These are phyloP conservation scores for Metarhizium guizhouense DNA, from an alignment of 2,329 filamentous ascomycete genomes.

Conservation along the genomic window DNA sequence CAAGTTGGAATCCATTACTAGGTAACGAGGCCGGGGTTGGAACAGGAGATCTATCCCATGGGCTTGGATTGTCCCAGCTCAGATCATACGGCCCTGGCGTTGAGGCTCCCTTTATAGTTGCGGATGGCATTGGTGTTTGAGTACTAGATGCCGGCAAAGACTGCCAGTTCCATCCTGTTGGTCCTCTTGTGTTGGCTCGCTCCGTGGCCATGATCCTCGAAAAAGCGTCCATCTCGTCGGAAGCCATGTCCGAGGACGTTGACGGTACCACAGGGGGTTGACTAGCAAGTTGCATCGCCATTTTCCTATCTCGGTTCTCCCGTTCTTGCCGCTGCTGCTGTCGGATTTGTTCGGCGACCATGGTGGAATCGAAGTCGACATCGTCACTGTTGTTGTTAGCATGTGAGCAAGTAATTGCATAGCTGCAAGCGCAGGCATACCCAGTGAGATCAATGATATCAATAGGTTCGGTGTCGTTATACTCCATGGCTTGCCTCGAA, in stretches of 20 bases:
- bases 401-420: background rate
- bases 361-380: slow-evolving; percentile 19
- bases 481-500: background rate
- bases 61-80: slow-evolving; percentile 1
- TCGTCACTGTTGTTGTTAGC: slow-evolving; percentile 21
- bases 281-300: slow-evolving; percentile 19
- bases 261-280: slow-evolving; percentile 5
- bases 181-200: slow-evolving; percentile 7
- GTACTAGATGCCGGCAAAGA: background rate
- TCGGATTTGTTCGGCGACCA: slow-evolving; percentile 25
- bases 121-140: background rate
- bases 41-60: background rate
- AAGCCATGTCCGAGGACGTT: background rate
- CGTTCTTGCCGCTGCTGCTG: slow-evolving; percentile 23
- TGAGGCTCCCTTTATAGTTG: background rate
- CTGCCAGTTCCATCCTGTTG: background rate
- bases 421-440: slow-evolving; percentile 14
- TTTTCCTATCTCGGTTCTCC: slow-evolving; percentile 17
- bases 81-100: slow-evolving; percentile 14
- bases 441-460: slow-evolving; percentile 35
- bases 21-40: background rate
- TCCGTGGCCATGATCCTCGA: slow-evolving; percentile 20
- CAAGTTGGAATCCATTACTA: background rate
- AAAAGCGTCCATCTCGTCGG: slow-evolving; percentile 14
- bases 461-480: slow-evolving; percentile 5